Evolutionary conservation across 192 early-diverging fungal species (phyloP).

Genomic region (Chytriomyces sp.): DNA sequence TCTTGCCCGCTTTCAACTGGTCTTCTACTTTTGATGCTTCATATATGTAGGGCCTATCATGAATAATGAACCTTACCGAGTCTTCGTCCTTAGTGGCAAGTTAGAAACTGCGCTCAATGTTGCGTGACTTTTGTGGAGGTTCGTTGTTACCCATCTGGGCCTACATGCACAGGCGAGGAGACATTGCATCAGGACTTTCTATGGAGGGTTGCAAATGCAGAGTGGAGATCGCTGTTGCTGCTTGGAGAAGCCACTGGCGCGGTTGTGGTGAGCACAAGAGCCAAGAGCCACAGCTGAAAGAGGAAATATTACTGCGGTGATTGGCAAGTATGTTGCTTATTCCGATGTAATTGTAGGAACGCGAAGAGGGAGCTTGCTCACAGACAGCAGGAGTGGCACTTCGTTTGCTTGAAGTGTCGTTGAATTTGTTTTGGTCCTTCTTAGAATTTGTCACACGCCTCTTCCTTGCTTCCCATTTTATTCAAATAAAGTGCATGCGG

Average conservation of each 20-base stretch:
- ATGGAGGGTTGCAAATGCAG: slow-evolving; percentile 8
- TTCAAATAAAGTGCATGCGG: not conserved
- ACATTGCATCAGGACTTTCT: not conserved
- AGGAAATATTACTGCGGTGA: not conserved
- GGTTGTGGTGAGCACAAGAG: not conserved
- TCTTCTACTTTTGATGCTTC: slow-evolving; percentile 7
- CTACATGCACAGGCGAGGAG: slow-evolving; percentile 11
- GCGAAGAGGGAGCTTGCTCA: not conserved
- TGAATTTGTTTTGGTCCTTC: not conserved
- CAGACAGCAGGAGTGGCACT: not conserved
- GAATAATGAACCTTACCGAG: slow-evolving; percentile 6
- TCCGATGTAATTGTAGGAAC: not conserved
- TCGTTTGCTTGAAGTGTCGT: not conserved
- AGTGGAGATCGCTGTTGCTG: not conserved
- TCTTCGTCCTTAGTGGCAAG: not conserved
- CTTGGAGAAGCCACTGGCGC: not conserved
- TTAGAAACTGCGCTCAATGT: not conserved
- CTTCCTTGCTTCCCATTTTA: not conserved
- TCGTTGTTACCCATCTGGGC: not conserved
- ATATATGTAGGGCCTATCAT: not conserved
- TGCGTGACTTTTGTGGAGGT: not conserved
- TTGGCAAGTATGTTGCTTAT: not conserved
- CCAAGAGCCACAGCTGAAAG: not conserved
- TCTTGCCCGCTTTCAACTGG: slow-evolving; percentile 7
- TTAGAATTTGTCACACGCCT: not conserved